A percentile compares a stretch with the other conserved stretches of the same genome.
phyloP scores from a whole-genome alignment of 2,329 filamentous ascomycete genomes.

The Hypomyces rosellus region DNA sequence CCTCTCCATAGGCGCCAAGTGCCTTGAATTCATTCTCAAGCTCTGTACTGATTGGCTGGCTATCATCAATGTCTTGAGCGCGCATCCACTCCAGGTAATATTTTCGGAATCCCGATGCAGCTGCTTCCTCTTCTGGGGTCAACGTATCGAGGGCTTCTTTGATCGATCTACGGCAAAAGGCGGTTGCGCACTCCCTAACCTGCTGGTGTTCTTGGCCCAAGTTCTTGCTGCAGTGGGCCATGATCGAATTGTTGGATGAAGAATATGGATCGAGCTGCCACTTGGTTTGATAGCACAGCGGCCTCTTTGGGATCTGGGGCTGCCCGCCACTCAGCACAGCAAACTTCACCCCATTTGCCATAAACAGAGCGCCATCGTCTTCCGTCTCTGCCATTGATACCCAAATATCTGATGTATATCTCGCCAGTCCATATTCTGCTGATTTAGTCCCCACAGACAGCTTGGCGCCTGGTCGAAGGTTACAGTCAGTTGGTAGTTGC shows the following conservation, averaged over 20 bases:
- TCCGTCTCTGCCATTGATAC: no score
- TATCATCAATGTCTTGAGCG: background rate
- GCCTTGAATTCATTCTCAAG: background rate
- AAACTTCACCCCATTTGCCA: no score
- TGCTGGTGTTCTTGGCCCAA: background rate
- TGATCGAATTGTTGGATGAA: background rate
- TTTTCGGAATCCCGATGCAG: background rate
- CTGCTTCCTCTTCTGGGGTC: conserved; percentile 1
- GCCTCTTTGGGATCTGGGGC: background rate
- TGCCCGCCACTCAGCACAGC: no score
- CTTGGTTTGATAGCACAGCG: conserved; percentile 6
- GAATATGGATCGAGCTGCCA: conserved; percentile 7
- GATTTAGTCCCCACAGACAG: no score
- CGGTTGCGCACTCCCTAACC: background rate
- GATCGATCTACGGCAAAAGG: conserved; percentile 3
- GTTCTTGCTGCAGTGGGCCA: background rate
- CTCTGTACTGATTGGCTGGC: background rate
- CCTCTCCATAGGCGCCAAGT: background rate
- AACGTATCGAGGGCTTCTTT: conserved; percentile 3
- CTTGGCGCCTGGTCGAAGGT: no score
- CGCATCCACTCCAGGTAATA: conserved; percentile 6
- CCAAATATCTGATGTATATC: no score
- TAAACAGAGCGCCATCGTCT: no score
- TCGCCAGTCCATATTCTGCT: no score
- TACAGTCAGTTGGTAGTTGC: no score